These are phyloP conservation scores for Aristolochia fimbriata DNA, from an alignment of 164 flowering plant genomes.

Conservation along the genomic window DNA sequence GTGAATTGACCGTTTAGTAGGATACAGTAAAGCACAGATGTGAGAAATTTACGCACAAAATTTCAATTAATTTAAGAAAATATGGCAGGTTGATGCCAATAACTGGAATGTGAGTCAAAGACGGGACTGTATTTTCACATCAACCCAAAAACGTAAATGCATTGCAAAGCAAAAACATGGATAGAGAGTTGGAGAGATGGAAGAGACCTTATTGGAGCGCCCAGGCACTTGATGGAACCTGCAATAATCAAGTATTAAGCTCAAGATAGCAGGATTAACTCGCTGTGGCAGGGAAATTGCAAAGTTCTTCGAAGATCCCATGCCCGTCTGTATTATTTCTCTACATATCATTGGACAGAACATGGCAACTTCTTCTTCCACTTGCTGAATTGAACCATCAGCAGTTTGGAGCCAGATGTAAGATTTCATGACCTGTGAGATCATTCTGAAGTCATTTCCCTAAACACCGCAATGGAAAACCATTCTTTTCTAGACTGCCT, in stretches of 20 bases:
- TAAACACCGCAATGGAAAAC: neutral
- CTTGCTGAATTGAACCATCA: slow-evolving; percentile 93
- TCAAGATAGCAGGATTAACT: slow-evolving; percentile 59
- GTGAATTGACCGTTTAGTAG: too few relatives aligned
- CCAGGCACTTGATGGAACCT: slow-evolving; percentile 91
- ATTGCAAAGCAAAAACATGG: too few relatives aligned
- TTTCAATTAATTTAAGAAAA: neutral
- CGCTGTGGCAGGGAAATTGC: slow-evolving; percentile 80
- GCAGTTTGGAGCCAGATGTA: slow-evolving; percentile 88
- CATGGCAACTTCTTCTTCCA: slow-evolving; percentile 91
- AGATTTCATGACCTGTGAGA: slow-evolving; percentile 62
- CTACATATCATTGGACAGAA: slow-evolving; percentile 80
- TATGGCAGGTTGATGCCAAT: neutral
- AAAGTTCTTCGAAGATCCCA: slow-evolving; percentile 74
- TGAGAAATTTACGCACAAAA: too few relatives aligned
- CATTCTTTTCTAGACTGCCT: neutral
- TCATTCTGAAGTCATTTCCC: neutral
- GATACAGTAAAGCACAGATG: too few relatives aligned
- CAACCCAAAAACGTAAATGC: too few relatives aligned
- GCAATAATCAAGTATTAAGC: slow-evolving; percentile 82
- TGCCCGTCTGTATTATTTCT: slow-evolving; percentile 63
- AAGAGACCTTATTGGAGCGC: slow-evolving; percentile 80
- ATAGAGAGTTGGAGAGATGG: too few relatives aligned
- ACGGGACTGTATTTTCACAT: too few relatives aligned
- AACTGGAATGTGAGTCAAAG: too few relatives aligned